phyloP scores from a whole-genome alignment of 192 early-diverging fungal genomes.

The Umbelopsis ramanniana region DNA sequence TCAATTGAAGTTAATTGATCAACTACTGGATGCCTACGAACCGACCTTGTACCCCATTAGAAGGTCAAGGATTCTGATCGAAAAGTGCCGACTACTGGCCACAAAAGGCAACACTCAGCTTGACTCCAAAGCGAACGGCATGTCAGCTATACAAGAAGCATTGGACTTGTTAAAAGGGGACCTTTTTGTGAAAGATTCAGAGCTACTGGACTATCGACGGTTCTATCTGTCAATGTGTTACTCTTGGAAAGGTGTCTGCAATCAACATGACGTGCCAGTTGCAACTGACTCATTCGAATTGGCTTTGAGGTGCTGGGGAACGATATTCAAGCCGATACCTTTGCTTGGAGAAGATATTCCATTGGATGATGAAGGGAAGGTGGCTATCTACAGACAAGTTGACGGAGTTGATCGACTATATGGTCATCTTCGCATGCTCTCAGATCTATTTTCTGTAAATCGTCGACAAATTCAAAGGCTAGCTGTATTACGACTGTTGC shows the following conservation, averaged over 20 bases:
- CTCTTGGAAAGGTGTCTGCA: slow-evolving; percentile 59
- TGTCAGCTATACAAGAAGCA: background rate
- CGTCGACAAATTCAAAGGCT: slow-evolving; percentile 61
- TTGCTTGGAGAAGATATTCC: slow-evolving; percentile 16
- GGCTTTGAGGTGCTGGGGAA: slow-evolving; percentile 65
- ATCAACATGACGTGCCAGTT: slow-evolving; percentile 39
- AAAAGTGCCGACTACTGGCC: slow-evolving; percentile 23
- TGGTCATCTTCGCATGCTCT: slow-evolving; percentile 57
- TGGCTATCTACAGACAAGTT: slow-evolving; percentile 29
- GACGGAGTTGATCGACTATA: slow-evolving; percentile 57
- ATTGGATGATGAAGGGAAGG: slow-evolving; percentile 34
- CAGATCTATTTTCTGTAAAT: slow-evolving; percentile 63
- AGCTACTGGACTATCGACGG: slow-evolving; percentile 47
- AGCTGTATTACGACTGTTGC: slow-evolving; percentile 54
- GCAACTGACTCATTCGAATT: slow-evolving; percentile 49
- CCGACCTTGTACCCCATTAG: slow-evolving; percentile 40
- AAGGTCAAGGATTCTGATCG: slow-evolving; percentile 28
- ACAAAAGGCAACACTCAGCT: slow-evolving; percentile 37
- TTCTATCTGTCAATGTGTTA: slow-evolving; percentile 65
- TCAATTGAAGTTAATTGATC: slow-evolving; percentile 35
- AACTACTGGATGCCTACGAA: slow-evolving; percentile 36
- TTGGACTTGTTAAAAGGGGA: slow-evolving; percentile 1
- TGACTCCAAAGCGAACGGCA: slow-evolving; percentile 36
- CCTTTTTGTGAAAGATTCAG: slow-evolving; percentile 34
- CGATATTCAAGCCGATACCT: slow-evolving; percentile 37